Evolutionary conservation across 1,284 basidiomycete species (phyloP).

Genomic region (Ceratobasidium sp.): DNA sequence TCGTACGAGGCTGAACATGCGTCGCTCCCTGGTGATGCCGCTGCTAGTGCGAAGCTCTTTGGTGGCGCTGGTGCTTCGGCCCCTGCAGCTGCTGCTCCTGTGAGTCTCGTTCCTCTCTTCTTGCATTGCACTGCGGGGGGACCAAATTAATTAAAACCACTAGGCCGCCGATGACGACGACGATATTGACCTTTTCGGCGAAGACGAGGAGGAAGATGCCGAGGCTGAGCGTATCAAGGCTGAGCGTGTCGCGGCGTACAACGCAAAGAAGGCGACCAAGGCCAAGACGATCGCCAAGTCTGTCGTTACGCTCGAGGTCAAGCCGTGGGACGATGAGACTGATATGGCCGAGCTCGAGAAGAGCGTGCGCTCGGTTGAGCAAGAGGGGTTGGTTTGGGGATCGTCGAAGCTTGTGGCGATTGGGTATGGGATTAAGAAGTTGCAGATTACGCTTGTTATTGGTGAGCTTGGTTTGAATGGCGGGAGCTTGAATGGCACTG

Average conservation of each 20-base stretch:
- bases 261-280: slow-evolving; percentile 93
- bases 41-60: slow-evolving; percentile 81
- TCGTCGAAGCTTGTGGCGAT: slow-evolving; percentile 91
- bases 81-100: slow-evolving; percentile 64
- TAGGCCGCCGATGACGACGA: slow-evolving; percentile 82
- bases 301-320: slow-evolving; percentile 95
- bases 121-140: too few species aligned
- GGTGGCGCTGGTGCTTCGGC: slow-evolving; percentile 63
- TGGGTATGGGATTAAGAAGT: slow-evolving; percentile 92
- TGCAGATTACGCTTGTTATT: slow-evolving; percentile 95
- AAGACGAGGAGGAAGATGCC: slow-evolving; percentile 87
- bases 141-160: not conserved
- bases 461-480: slow-evolving; percentile 68
- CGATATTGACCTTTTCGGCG: slow-evolving; percentile 92
- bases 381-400: slow-evolving; percentile 96
- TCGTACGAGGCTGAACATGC: slow-evolving; percentile 86
- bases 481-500: slow-evolving; percentile 22
- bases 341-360: slow-evolving; percentile 92
- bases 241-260: slow-evolving; percentile 94
- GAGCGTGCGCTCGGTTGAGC: slow-evolving; percentile 86
- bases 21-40: slow-evolving; percentile 86
- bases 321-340: slow-evolving; percentile 99
- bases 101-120: slow-evolving; percentile 35
- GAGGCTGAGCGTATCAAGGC: slow-evolving; percentile 96
- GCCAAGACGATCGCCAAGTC: slow-evolving; percentile 93